Base-by-base conservation (phyloP, 208 protist species). In the Acanthamoeba royreba region DNA sequence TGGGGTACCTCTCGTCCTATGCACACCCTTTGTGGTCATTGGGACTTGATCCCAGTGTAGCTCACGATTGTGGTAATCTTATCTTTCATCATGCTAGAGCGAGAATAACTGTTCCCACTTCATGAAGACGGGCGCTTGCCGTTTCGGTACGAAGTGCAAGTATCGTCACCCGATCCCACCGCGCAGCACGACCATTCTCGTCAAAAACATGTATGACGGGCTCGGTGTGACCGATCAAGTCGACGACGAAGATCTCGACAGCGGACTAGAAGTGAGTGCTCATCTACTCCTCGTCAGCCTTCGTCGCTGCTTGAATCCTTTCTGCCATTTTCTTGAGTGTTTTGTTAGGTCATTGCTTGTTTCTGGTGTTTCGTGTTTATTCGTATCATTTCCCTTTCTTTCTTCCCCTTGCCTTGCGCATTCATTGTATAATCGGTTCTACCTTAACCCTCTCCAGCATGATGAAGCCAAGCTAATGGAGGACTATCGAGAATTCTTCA, bases 151-250 rank as follows among this genome's bases (percentile, higher is more conserved):
- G 42, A 38, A 35, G 22, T 93, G 88, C 35, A 53, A 45, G 31
- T 47, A 42, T 33, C 31, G 69, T 7, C 88, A 93, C 25, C 88
- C 88, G 17, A 83, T 83, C 53, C 58, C 69, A 4, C 45, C 88
- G 5, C 58, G 58, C 19, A 93, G 88, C 69, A 43, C 43, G 28
- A 93, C 88, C 11, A 33, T 93, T 35, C 69, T 93, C 63, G 33
- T 93, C 31, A 4, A 22, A 4, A 93, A 93, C 88, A 93, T 93
- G 88, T 93, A 81, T 28, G 88, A 93, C 38, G 87, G 87, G 19
- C 53, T 92, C 7, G 63, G 46, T 55, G 11, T 93, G 5, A 88
- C 17, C 31, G 19, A 15, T 58, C 43, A 19, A n/a, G 85, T 49
- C 19, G 49, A 52, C 31, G 85, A 63, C 40, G 47, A 63, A 43